phyloP scores from a whole-genome alignment of 139 green algal species.

The Yamagishiella unicocca region DNA sequence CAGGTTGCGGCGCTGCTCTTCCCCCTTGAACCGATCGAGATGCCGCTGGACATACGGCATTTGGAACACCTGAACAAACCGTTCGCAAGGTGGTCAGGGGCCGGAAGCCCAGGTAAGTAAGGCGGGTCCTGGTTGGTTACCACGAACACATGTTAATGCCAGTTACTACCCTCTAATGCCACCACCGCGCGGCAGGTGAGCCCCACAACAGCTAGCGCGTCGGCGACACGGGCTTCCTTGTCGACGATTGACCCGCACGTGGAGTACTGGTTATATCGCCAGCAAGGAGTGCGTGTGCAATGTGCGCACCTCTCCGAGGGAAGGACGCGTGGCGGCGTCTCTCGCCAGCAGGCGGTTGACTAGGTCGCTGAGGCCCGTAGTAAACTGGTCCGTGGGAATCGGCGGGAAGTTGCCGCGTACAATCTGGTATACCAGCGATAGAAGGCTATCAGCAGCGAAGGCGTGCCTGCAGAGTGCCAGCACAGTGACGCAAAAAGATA shows the following conservation, averaged over 20 bases:
- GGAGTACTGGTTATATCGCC: no score
- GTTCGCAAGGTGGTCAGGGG: no score
- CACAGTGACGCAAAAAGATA: no score
- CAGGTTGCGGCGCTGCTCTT: slow-evolving; percentile 45
- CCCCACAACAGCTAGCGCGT: no score
- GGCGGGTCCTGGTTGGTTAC: no score
- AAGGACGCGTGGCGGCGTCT: slow-evolving; percentile 61
- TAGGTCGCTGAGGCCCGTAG: slow-evolving; percentile 48
- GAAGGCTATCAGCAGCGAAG: slow-evolving; percentile 76
- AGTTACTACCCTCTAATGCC: no score
- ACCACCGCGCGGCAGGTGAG: no score
- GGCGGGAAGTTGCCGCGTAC: slow-evolving; percentile 71
- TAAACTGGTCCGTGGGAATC: slow-evolving; percentile 65
- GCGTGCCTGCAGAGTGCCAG: slow-evolving; percentile 68
- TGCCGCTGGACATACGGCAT: slow-evolving; percentile 66
- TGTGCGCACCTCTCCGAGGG: slow-evolving; percentile 58
- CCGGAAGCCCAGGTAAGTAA: no score
- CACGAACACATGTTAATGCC: no score
- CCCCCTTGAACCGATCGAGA: slow-evolving; percentile 60
- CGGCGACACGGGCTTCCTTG: no score
- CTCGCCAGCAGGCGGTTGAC: slow-evolving; percentile 60
- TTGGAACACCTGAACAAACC: slow-evolving; percentile 60
- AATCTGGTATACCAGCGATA: slow-evolving; percentile 78
- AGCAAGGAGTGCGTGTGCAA: no score
- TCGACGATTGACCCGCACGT: no score